phyloP scores from a whole-genome alignment of 179 eudicot genomes.

The Beta macrorhiza region DNA sequence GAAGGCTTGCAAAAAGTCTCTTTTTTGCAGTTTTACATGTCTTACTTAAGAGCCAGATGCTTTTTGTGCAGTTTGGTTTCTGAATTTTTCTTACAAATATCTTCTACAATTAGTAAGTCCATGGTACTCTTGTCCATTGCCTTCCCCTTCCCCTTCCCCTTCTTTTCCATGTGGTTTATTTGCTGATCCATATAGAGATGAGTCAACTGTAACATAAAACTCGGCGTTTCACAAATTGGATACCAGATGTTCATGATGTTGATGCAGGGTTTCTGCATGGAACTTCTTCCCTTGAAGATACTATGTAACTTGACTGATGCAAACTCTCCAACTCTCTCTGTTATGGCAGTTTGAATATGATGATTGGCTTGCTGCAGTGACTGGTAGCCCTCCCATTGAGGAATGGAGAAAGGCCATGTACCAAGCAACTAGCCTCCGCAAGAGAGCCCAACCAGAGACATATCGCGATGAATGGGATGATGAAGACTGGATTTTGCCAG shows the following conservation, averaged over 20 bases:
- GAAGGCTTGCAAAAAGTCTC: too few relatives aligned
- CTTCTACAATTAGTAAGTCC: neutral
- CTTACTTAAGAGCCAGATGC: neutral
- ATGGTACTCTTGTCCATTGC: neutral
- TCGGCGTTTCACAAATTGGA: neutral
- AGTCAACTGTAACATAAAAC: too few relatives aligned
- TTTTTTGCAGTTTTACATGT: too few relatives aligned
- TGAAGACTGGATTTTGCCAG: slow-evolving; percentile 40
- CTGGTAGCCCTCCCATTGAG: slow-evolving; percentile 48
- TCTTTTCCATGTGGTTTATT: too few relatives aligned
- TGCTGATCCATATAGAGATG: neutral
- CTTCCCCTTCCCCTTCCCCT: too few relatives aligned
- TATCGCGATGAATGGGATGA: slow-evolving; percentile 79
- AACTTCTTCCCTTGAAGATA: neutral
- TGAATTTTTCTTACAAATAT: neutral
- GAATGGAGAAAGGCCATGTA: slow-evolving; percentile 83
- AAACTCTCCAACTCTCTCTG: neutral
- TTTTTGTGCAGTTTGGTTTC: neutral
- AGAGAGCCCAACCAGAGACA: slow-evolving; percentile 42
- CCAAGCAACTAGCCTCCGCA: slow-evolving; percentile 25
- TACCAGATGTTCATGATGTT: neutral
- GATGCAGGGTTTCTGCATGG: neutral
- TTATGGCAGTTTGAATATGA: slow-evolving; percentile 59
- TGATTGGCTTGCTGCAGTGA: slow-evolving; percentile 72
- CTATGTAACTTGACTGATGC: neutral